phyloP scores from a whole-genome alignment of 1,284 basidiomycete genomes.

The Phellopilus nigrolimitatus region DNA sequence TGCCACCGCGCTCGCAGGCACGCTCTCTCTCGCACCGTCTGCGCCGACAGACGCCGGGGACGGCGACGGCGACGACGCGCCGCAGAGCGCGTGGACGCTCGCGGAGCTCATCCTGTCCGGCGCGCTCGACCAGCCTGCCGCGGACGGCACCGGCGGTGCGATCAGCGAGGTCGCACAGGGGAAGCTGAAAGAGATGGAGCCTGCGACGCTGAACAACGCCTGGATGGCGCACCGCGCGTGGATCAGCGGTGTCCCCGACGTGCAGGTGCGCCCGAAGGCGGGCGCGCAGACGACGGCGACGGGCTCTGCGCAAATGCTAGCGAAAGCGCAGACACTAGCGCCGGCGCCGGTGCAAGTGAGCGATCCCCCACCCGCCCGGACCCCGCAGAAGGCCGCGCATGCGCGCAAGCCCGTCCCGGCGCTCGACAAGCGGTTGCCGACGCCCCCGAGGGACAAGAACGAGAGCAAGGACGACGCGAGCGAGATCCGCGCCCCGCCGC shows the following conservation, averaged over 20 bases:
- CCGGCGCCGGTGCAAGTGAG: too few species aligned
- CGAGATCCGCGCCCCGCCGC: too few species aligned
- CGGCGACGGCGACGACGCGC: constrained; percentile 16
- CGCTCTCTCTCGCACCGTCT: constrained; percentile 22
- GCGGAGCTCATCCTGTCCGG: constrained; percentile 35
- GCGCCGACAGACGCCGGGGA: constrained; percentile 18
- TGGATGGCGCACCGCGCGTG: constrained; percentile 16
- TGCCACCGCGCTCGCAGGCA: constrained; percentile 28
- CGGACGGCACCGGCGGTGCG: background rate
- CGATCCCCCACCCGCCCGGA: too few species aligned
- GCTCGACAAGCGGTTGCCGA: constrained; percentile 12
- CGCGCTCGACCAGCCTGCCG: constrained; percentile 23
- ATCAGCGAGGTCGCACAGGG: background rate
- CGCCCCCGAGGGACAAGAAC: constrained; percentile 12
- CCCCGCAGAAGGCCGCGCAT: background rate
- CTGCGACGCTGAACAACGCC: background rate
- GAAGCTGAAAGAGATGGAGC: constrained; percentile 5
- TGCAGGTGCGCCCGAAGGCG: background rate
- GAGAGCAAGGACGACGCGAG: too few species aligned
- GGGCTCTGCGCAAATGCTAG: background rate
- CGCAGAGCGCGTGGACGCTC: constrained; percentile 29
- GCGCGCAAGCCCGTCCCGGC: background rate
- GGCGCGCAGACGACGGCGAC: background rate
- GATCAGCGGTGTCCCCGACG: constrained; percentile 13
- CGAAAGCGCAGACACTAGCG: background rate